These are phyloP conservation scores for Leishmania lainsoni DNA, from an alignment of 208 protist species.

Conservation along the genomic window DNA sequence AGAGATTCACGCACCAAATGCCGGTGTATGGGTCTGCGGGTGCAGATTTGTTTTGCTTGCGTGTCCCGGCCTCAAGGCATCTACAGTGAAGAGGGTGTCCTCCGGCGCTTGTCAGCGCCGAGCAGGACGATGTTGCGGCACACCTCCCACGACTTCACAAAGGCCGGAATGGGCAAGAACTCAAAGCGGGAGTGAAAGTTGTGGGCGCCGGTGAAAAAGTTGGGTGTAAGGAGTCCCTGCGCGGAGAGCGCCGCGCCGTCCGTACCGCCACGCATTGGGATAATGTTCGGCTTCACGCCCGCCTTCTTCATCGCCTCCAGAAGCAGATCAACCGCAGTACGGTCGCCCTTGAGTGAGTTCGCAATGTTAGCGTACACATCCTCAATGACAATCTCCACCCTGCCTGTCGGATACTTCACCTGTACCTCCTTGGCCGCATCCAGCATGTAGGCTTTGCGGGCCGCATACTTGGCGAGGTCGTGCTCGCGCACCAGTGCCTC, in stretches of 20 bases:
- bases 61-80: not conserved
- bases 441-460: conserved; percentile 54
- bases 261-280: conserved; percentile 82
- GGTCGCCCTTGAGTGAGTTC: conserved; percentile 59
- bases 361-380: conserved; percentile 84
- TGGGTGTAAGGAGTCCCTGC: conserved; percentile 73
- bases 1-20: not conserved
- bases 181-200: conserved; percentile 90
- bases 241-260: conserved; percentile 79
- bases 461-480: conserved; percentile 52
- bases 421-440: conserved; percentile 53
- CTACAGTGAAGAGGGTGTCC: conserved; percentile 16
- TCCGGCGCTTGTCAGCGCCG: conserved; percentile 39
- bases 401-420: conserved; percentile 66
- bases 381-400: conserved; percentile 55
- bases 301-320: conserved; percentile 60
- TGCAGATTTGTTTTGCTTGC: not conserved
- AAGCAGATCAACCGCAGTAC: conserved; percentile 72
- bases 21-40: not conserved
- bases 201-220: conserved; percentile 89
- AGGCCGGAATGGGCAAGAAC: conserved; percentile 81
- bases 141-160: conserved; percentile 86
- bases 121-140: conserved; percentile 70
- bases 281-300: conserved; percentile 73
- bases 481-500: conserved; percentile 77